Percentiles rank a stretch among this genome's conserved stretches.
Evolutionary conservation across 164 flowering plant genomes (phyloP).

Genomic region (Berberis thunbergii): DNA sequence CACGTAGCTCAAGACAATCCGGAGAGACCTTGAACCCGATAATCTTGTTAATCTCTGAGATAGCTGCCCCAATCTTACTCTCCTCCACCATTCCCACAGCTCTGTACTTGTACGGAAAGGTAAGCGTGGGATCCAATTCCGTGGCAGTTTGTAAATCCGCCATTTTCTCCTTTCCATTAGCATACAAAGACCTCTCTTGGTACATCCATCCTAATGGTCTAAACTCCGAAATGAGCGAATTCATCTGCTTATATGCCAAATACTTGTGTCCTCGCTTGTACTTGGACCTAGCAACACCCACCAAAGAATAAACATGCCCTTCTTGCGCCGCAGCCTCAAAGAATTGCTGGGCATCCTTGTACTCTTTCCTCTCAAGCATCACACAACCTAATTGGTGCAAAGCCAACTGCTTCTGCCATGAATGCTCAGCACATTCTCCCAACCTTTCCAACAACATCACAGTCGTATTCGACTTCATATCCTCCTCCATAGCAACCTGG

Average conservation of each 20-base stretch:
- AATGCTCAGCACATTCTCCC: constrained; percentile 44
- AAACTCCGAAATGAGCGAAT: constrained; percentile 41
- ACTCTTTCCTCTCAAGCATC: constrained; percentile 63
- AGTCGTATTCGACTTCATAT: constrained; percentile 40
- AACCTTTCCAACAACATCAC: constrained; percentile 58
- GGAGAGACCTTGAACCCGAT: constrained; percentile 67
- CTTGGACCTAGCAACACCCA: constrained; percentile 65
- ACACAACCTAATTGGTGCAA: constrained; percentile 71
- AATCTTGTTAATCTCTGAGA: constrained; percentile 57
- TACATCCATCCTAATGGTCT: constrained; percentile 76
- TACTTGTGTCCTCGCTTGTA: constrained; percentile 58
- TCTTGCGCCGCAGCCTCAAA: constrained; percentile 55
- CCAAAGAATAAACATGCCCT: constrained; percentile 72
- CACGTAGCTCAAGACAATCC: constrained; percentile 84
- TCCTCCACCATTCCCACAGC: constrained; percentile 51
- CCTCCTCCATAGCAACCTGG: constrained; percentile 69
- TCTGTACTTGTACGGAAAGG: constrained; percentile 75
- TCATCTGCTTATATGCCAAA: constrained; percentile 52
- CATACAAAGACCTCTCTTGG: constrained; percentile 75
- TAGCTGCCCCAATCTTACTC: constrained; percentile 35
- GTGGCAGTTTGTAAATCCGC: constrained; percentile 58
- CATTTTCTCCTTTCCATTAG: constrained; percentile 49
- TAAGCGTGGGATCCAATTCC: constrained; percentile 73
- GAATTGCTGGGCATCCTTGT: constrained; percentile 46
- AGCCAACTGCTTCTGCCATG: constrained; percentile 67